A percentile compares a stretch with the other conserved stretches of the same genome.
These are phyloP conservation scores for Pestalotiopsis sp. DNA, from an alignment of 2,329 filamentous ascomycete species.

Conservation along the genomic window DNA sequence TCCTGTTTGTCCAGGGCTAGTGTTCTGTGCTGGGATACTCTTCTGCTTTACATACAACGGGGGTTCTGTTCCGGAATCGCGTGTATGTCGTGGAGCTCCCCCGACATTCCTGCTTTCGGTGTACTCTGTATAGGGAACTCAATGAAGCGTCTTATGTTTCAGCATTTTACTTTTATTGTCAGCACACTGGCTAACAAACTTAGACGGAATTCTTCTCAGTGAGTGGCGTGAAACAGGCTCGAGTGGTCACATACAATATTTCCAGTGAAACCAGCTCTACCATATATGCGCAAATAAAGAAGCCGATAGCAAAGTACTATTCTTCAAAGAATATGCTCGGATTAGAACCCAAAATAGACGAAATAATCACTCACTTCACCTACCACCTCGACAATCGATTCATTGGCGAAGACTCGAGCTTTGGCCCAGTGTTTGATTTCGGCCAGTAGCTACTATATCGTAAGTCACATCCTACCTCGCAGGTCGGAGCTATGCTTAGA, in stretches of 20 bases:
- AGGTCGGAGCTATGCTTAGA: too few species aligned
- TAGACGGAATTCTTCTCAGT: constrained; percentile 13
- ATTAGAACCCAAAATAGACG: constrained; percentile 32
- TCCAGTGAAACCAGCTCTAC: constrained; percentile 35
- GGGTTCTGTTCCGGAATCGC: too few species aligned
- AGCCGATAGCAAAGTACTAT: constrained; percentile 37
- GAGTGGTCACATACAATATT: constrained; percentile 36
- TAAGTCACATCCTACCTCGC: constrained; percentile 20
- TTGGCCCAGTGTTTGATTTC: constrained; percentile 31
- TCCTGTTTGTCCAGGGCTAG: too few species aligned
- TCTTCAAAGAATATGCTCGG: constrained; percentile 26
- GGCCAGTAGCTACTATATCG: constrained; percentile 42
- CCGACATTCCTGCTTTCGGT: too few species aligned
- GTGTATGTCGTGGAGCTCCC: too few species aligned
- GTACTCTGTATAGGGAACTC: too few species aligned
- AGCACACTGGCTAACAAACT: neutral
- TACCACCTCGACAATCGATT: constrained; percentile 31
- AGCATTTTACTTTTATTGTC: too few species aligned
- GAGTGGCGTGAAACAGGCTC: constrained; percentile 32
- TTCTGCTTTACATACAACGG: too few species aligned
- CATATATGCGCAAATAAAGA: constrained; percentile 34
- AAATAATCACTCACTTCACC: neutral
- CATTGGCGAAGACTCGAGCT: constrained; percentile 23
- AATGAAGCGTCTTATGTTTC: too few species aligned
- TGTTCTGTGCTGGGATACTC: too few species aligned